Base-by-base conservation (phyloP, 306 rosid species). In the Acacia crassicarpa region DNA sequence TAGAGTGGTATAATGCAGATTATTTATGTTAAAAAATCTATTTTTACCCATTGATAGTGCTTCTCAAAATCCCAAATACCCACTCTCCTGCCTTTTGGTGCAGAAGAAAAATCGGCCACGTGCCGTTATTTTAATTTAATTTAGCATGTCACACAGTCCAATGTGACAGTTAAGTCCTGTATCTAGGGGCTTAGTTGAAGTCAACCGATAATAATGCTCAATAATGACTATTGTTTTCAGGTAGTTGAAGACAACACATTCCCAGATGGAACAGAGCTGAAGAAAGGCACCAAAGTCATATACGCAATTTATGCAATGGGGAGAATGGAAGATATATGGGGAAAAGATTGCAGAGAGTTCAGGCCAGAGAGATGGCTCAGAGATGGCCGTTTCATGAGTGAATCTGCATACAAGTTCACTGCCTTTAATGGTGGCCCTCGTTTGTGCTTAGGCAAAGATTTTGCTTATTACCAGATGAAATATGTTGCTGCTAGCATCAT, bases 391-490 rank as follows among this genome's bases (percentile, higher is more conserved):
- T 95, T 88, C 90, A 88, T 88, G 91, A 88, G 95, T 51, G 96
- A 92, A 44, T 90, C 97, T 4, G 97, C 97, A 0, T 95, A 95
- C 89, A 92, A 88, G 78, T 95, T 95, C 87, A 83, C 94, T 3
- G 96, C 97, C 65, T 95, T 95, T 89, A 95, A 95, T 22, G 99
- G 97, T 9, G 99, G 99, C 14, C 99, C 99, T 27, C 88, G 99
- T 3, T 78, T 95, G 20, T 95, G 99, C 70, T 87, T 95, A 77
- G 99, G 99, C 65, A 91, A 89, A 81, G 98, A 95, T 75, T 92
- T 95, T 77, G 99, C 99, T 1, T 93, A 93, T 67, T 93, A 91
- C 46, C 99, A 95, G 16, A 95, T 95, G 99, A 93, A 93, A 83
- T 92, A 86, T 51, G 93, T 75, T 2, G 99, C 99, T 0, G 94